These are phyloP conservation scores for Platismatia glauca DNA, from an alignment of 495 filamentous ascomycete genomes.

Conservation along the genomic window DNA sequence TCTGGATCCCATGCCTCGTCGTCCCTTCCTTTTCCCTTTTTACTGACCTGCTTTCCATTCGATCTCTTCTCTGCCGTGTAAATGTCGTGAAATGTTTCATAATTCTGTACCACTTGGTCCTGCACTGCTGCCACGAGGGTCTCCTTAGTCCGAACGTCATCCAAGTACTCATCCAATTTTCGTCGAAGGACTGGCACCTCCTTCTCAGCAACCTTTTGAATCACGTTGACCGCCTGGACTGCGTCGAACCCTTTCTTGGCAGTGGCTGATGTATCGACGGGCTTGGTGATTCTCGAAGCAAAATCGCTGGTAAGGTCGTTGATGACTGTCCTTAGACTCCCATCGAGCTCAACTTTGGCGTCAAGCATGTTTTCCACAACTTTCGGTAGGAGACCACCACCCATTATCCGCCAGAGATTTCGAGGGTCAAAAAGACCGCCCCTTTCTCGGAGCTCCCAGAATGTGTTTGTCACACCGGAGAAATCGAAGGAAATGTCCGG, in stretches of 20 bases:
- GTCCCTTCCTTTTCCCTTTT: constrained; percentile 53
- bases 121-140: constrained; percentile 53
- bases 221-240: constrained; percentile 28
- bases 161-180: constrained; percentile 48
- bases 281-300: constrained; percentile 44
- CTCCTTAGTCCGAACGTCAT: constrained; percentile 52
- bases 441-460: constrained; percentile 62
- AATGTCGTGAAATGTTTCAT: constrained; percentile 52
- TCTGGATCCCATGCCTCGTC: constrained; percentile 58
- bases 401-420: constrained; percentile 50
- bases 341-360: constrained; percentile 74
- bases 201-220: constrained; percentile 38
- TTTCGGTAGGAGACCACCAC: constrained; percentile 48
- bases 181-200: constrained; percentile 46
- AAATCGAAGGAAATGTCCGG: constrained; percentile 70
- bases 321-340: constrained; percentile 65
- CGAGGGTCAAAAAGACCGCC: constrained; percentile 62
- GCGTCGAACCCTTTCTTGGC: constrained; percentile 25
- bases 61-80: constrained; percentile 36
- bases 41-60: constrained; percentile 39
- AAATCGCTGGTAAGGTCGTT: constrained; percentile 64
- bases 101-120: constrained; percentile 50
- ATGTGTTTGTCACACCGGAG: constrained; percentile 65
- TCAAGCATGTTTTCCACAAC: constrained; percentile 64
- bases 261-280: constrained; percentile 21